Evolutionary conservation across 306 rosid genomes (phyloP), one percentile per base, ranked within the genome.

Genomic region (Calophaca sinica): DNA sequence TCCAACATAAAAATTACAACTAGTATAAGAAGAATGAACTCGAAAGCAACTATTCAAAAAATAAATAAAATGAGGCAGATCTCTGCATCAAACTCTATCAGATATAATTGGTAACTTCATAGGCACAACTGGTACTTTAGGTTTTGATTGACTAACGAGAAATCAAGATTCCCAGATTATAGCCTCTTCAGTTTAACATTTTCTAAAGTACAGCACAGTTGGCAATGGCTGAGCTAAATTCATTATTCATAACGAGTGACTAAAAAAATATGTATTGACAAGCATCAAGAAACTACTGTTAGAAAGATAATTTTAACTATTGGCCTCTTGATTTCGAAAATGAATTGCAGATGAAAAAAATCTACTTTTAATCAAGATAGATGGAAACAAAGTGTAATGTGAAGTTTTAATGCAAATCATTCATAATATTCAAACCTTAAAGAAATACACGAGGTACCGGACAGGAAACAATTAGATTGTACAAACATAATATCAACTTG

Each of bases 1-100:
- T 52, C 68, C 81, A 60, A 73, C 74, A 69, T 58, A 62, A 46
- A 77, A 79, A 65, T 42, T 70, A 67, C 49, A 57, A 63, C 26
- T 28, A 58, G 2, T 28, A 52, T 11, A 74, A 28, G 36, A 45
- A 55, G 33, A 71, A 64, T 14, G 20, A 38, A 53, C 39, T 83
- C 14, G 35, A 57, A 64, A 51, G 55, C 44, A 73, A 70, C 72
- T 64, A 74, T 14, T 62, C 35, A 39, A 20, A 7, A 41, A 3
- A 3, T 0, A 64, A 42, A 13, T 52, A 72, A 49, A 73, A 69
- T 48, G 28, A 15, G 50, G 57, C 45, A 33, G 15, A 59, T 64
- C 15, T 58, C 36, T 59, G 62, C 36, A 52, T 44, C 75, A 63
- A 57, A 33, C 39, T 45, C 53, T 51, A 69, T 29, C 10, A 57